These are phyloP conservation scores for Oldenlandia corymbosa DNA, from an alignment of 257 asterid genomes.

Conservation along the genomic window DNA sequence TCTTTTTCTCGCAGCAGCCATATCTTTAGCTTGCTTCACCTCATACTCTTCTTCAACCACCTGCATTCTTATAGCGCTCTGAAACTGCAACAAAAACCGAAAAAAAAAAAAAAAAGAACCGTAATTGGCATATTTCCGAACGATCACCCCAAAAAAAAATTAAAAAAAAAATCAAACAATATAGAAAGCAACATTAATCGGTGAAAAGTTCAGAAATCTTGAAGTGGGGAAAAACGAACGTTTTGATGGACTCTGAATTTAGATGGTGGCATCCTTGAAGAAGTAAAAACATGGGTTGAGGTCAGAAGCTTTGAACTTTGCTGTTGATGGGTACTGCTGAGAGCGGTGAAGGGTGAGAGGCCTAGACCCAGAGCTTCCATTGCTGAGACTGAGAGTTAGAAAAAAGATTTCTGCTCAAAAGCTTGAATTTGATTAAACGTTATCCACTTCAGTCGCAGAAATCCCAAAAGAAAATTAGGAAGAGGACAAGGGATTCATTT, in stretches of 20 bases:
- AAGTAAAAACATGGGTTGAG: constrained; percentile 24
- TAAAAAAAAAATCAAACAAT: no score
- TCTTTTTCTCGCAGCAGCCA: constrained; percentile 98
- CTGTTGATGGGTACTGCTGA: constrained; percentile 26
- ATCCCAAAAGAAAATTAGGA: neutral
- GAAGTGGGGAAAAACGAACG: constrained; percentile 22
- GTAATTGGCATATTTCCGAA: neutral
- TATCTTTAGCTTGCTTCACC: constrained; percentile 85
- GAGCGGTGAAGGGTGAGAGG: constrained; percentile 37
- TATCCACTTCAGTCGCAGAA: constrained; percentile 1
- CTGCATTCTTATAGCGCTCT: constrained; percentile 55
- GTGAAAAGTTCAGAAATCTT: neutral
- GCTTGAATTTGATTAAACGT: constrained; percentile 5
- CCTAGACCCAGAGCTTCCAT: constrained; percentile 52
- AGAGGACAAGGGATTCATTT: neutral
- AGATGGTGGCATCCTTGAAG: constrained; percentile 25
- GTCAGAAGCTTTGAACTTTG: constrained; percentile 30
- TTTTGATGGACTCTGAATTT: constrained; percentile 28
- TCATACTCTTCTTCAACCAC: constrained; percentile 80
- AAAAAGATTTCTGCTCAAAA: neutral
- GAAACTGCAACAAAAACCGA: constrained; percentile 27
- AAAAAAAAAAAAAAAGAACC: neutral
- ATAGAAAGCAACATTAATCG: no score
- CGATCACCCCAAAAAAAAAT: no score
- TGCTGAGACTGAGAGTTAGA: constrained; percentile 6